Evolutionary conservation across 495 filamentous ascomycete species (phyloP).

Genomic region (Lepraria neglecta): DNA sequence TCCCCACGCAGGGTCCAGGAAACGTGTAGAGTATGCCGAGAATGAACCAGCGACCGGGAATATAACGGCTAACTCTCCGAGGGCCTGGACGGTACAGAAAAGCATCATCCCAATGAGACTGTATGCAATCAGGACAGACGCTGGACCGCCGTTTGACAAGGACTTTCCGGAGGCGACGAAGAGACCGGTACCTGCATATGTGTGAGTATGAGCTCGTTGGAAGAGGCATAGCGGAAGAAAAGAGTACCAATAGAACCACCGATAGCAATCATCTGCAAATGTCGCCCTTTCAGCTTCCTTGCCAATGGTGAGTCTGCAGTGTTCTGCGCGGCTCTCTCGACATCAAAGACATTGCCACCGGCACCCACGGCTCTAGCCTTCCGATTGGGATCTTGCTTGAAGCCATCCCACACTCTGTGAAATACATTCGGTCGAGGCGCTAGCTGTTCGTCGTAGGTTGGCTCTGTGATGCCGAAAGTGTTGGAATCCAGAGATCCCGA

Average conservation of each 20-base stretch:
- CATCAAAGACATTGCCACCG: slow-evolving; percentile 63
- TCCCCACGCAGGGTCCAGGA: slow-evolving; percentile 91
- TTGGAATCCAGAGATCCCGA: slow-evolving; percentile 23
- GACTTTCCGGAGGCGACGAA: slow-evolving; percentile 84
- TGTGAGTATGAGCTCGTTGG: slow-evolving; percentile 9
- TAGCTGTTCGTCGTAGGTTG: slow-evolving; percentile 12
- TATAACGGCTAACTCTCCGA: slow-evolving; percentile 86
- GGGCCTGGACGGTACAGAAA: slow-evolving; percentile 83
- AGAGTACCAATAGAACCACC: slow-evolving; percentile 75
- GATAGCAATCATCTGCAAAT: slow-evolving; percentile 51
- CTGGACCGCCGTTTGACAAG: slow-evolving; percentile 73
- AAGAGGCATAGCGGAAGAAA: slow-evolving; percentile 1
- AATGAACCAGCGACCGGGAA: slow-evolving; percentile 93
- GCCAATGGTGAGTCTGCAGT: slow-evolving; percentile 73
- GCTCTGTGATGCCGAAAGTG: slow-evolving; percentile 13
- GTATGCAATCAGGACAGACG: slow-evolving; percentile 77
- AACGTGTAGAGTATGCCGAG: slow-evolving; percentile 84
- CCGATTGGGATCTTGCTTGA: slow-evolving; percentile 69
- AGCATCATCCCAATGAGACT: slow-evolving; percentile 79
- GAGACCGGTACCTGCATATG: slow-evolving; percentile 66
- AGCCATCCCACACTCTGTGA: slow-evolving; percentile 61
- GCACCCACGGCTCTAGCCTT: slow-evolving; percentile 52
- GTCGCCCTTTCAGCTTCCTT: slow-evolving; percentile 44
- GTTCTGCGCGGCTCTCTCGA: slow-evolving; percentile 63
- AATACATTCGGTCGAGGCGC: slow-evolving; percentile 8